These are phyloP conservation scores for Hevea brasiliensis DNA, from an alignment of 345 rosid genomes.

Conservation along the genomic window DNA sequence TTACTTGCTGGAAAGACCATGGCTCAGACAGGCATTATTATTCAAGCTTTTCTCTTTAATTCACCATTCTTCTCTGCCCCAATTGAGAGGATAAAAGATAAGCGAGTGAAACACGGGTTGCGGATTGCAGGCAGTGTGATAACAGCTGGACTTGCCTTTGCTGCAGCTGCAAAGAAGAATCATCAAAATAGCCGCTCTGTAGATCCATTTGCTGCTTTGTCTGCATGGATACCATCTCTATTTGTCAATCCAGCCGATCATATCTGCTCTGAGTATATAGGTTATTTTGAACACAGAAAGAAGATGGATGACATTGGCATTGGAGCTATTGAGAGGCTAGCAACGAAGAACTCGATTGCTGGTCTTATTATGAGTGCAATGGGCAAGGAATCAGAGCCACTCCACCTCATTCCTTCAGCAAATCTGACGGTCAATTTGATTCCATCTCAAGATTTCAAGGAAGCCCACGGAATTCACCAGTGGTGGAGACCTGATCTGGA, in stretches of 20 bases:
- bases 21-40: slow-evolving; percentile 55
- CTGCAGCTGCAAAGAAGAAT: slow-evolving; percentile 45
- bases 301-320: slow-evolving; percentile 84
- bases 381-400: slow-evolving; percentile 61
- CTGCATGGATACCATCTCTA: slow-evolving; percentile 70
- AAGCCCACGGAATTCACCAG: slow-evolving; percentile 90
- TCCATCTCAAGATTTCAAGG: slow-evolving; percentile 48
- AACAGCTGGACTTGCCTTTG: slow-evolving; percentile 80
- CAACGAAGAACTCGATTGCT: slow-evolving; percentile 66
- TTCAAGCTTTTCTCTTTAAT: slow-evolving; percentile 73
- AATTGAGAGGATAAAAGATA: slow-evolving; percentile 61
- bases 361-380: slow-evolving; percentile 58
- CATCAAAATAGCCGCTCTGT: slow-evolving; percentile 33
- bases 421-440: slow-evolving; percentile 48
- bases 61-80: slow-evolving; percentile 88
- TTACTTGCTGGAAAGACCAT: slow-evolving; percentile 73
- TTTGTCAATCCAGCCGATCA: slow-evolving; percentile 68
- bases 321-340: slow-evolving; percentile 74
- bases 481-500: slow-evolving; percentile 78
- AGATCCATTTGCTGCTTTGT: slow-evolving; percentile 51
- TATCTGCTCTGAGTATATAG: slow-evolving; percentile 74
- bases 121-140: slow-evolving; percentile 70
- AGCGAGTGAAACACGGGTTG: slow-evolving; percentile 62
- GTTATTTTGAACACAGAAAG: slow-evolving; percentile 84
- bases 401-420: slow-evolving; percentile 80